phyloP scores from a whole-genome alignment of 352 stramenopile genomes.

The Globisporangium radiosum region DNA sequence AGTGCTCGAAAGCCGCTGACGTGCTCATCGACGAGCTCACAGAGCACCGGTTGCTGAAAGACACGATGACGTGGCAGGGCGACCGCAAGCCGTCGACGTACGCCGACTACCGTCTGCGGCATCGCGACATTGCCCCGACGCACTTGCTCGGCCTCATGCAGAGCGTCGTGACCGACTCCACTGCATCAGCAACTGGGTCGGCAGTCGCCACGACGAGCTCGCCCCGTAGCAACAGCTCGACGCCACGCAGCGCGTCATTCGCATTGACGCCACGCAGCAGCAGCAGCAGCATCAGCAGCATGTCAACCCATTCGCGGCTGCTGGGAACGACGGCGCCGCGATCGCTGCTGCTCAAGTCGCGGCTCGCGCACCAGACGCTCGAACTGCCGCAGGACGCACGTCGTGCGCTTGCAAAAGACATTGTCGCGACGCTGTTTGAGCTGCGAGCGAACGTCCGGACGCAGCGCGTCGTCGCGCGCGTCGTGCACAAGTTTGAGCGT shows the following conservation, averaged over 20 bases:
- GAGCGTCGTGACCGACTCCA: constrained; percentile 2
- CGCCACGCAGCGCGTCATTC: background rate
- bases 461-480: constrained; percentile 45
- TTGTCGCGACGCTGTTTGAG: constrained; percentile 40
- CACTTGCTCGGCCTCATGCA: constrained; percentile 64
- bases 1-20: constrained; percentile 57
- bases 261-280: background rate
- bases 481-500: constrained; percentile 70
- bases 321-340: constrained; percentile 9
- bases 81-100: constrained; percentile 42
- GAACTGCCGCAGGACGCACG: constrained; percentile 29
- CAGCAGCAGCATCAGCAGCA: background rate
- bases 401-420: constrained; percentile 43
- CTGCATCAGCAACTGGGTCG: constrained; percentile 14
- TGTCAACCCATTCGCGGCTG: background rate
- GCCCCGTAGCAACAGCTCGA: background rate
- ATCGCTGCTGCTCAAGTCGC: constrained; percentile 54
- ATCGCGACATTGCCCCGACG: constrained; percentile 54
- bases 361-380: constrained; percentile 26
- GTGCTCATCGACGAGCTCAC: constrained; percentile 60
- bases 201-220: background rate
- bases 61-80: constrained; percentile 67
- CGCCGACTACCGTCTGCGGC: constrained; percentile 65
- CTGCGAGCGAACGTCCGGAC: constrained; percentile 42
- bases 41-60: constrained; percentile 44